A percentile compares a stretch with the other conserved stretches of the same genome.
Conservation (phyloP, 2,329 filamentous ascomycete species). For the Periconia sp. region DNA sequence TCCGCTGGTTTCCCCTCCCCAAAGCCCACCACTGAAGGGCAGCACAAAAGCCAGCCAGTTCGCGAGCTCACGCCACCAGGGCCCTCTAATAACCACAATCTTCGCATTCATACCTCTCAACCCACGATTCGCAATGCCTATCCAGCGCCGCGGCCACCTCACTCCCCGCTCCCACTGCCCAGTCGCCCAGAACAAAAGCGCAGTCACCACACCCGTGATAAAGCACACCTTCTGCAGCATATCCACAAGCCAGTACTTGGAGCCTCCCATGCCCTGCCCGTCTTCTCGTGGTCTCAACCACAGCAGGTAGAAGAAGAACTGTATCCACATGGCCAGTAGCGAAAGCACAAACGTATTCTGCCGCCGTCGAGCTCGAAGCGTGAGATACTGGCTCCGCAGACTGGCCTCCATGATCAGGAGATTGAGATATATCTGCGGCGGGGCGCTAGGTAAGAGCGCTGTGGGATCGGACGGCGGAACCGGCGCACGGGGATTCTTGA, state of each 20-base stretch:
- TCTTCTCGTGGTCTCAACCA: slow-evolving; percentile 97
- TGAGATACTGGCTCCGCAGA: slow-evolving; percentile 89
- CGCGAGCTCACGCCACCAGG: slow-evolving; percentile 79
- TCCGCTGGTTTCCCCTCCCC: slow-evolving; percentile 58
- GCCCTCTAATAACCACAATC: slow-evolving; percentile 83
- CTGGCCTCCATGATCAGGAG: slow-evolving; percentile 95
- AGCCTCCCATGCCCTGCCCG: slow-evolving; percentile 87
- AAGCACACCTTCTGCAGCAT: slow-evolving; percentile 89
- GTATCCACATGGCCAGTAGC: slow-evolving; percentile 79
- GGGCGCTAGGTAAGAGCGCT: slow-evolving; percentile 82
- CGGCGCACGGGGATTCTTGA: slow-evolving; percentile 46
- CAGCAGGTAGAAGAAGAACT: slow-evolving; percentile 85
- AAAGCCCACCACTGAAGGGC: slow-evolving; percentile 63
- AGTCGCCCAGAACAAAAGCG: slow-evolving; percentile 87
- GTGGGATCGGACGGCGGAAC: slow-evolving; percentile 69
- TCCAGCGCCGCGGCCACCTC: slow-evolving; percentile 91
- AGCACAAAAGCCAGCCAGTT: slow-evolving; percentile 78
- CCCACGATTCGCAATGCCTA: slow-evolving; percentile 86
- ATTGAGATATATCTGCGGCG: slow-evolving; percentile 97
- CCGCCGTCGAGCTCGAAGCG: slow-evolving; percentile 82
- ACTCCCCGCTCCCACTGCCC: slow-evolving; percentile 97
- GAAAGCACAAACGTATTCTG: slow-evolving; percentile 93
- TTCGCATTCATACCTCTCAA: slow-evolving; percentile 94
- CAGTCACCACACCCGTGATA: slow-evolving; percentile 87
- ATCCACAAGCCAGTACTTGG: slow-evolving; percentile 95